phyloP scores from a whole-genome alignment of 75 land plant species.

The Sequoia sempervirens region DNA sequence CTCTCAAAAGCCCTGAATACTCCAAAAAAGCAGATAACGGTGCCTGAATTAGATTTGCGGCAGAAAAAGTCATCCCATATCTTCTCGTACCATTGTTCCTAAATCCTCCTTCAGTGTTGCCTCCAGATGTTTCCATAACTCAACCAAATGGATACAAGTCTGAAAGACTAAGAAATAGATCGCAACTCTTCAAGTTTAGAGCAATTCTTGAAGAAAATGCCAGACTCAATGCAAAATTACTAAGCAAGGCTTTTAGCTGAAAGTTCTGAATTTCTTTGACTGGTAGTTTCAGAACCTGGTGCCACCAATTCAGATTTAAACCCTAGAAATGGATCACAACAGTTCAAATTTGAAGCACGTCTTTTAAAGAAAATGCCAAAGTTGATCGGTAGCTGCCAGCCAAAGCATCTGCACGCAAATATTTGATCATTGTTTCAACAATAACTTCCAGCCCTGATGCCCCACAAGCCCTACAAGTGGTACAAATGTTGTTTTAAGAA shows the following conservation, averaged over 20 bases:
- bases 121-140: constrained; percentile 4
- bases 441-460: too few relatives aligned
- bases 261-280: not conserved
- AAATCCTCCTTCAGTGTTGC: not conserved
- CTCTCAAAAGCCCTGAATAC: constrained; percentile 55
- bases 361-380: too few relatives aligned
- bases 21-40: constrained; percentile 62
- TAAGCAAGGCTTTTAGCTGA: not conserved
- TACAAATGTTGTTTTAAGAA: too few relatives aligned
- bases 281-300: not conserved
- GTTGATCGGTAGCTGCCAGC: too few relatives aligned
- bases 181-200: not conserved
- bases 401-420: too few relatives aligned
- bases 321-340: not conserved
- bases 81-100: constrained; percentile 28
- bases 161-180: not conserved
- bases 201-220: not conserved
- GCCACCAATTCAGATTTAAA: not conserved
- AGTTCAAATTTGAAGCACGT: not conserved
- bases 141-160: not conserved
- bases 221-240: not conserved
- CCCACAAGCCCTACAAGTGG: too few relatives aligned
- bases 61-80: constrained; percentile 59
- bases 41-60: constrained; percentile 61
- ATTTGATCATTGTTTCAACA: too few relatives aligned